Base-by-base conservation (phyloP, 31 red algal species). In the Pterothamnion heteromorphum region DNA sequence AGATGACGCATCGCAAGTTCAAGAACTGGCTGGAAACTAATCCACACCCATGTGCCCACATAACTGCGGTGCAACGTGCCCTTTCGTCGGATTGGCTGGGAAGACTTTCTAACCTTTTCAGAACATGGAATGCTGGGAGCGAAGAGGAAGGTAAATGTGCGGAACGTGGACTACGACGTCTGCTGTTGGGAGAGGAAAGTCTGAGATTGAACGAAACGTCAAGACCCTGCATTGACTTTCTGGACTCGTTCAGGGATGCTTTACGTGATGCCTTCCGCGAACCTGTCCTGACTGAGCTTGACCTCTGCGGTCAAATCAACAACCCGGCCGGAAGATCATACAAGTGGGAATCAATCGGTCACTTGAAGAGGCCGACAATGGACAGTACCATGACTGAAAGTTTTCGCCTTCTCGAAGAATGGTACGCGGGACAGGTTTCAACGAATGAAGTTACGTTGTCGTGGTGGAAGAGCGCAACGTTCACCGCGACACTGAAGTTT, bases 21-120 rank as follows among this genome's bases (percentile, higher is more conserved):
- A n/a, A n/a, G n/a, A 37, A 89, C 2, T 89, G 87, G 87, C 22
- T 89, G 1, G 87, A 89, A 37, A 51, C n/a, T 1, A 74, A 89
- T 64, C 26, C 87, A 1, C 36, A 89, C 43, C 22, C 43, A 4
- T 71, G 32, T 64, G 24, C 87, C 24, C 87, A 89, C 41, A 1
- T 89, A 2, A 3, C 87, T 21, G 87, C 41, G 3, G 44, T 89
- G 2, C 43, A 89, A 35, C 1, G 36, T 23, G 41, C 1, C 23
- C 27, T 89, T 31, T 32, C 4, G 1, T 23, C 43, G 3, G 44
- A 89, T 22, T 89, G 87, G 87, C 87, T 58, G 3, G 44, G n/a
- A 2, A 89, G 3, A 22, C 35, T 86, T 38, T 3, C 30, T 3
- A 38, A 31, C 26, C 18, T 86, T 31, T 86, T 38, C 18, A 86